These are phyloP conservation scores for Trichosporon faecale DNA, from an alignment of 1,284 basidiomycete species.

Conservation along the genomic window DNA sequence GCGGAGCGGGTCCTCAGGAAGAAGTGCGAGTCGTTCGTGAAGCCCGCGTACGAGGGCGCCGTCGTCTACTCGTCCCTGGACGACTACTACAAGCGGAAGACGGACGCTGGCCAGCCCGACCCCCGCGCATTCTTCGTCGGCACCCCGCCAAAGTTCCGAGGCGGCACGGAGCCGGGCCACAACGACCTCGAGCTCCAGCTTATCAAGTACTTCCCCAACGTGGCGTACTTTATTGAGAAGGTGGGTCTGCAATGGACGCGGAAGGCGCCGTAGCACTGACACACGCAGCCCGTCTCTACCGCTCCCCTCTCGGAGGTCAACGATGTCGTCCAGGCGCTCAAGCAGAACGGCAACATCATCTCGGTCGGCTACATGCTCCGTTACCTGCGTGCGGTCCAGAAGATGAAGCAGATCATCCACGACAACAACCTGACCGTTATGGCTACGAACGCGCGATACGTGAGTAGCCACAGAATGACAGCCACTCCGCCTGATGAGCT, in stretches of 20 bases:
- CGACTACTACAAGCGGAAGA: constrained; percentile 71
- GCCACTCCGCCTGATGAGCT: too few species aligned
- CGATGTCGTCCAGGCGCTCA: constrained; percentile 67
- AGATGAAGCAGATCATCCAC: constrained; percentile 95
- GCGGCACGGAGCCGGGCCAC: constrained; percentile 68
- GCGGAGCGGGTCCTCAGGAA: constrained; percentile 75
- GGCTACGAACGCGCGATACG: constrained; percentile 90
- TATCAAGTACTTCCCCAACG: constrained; percentile 81
- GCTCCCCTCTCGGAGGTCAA: constrained; percentile 61
- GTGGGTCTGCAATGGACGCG: neutral
- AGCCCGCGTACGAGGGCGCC: constrained; percentile 90
- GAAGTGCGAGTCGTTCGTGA: constrained; percentile 92
- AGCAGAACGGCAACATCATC: constrained; percentile 70
- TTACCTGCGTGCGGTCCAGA: constrained; percentile 93
- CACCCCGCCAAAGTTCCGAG: constrained; percentile 89
- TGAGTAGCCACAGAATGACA: too few species aligned
- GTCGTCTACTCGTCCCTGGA: constrained; percentile 82
- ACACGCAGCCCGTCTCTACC: constrained; percentile 67
- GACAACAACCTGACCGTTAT: constrained; percentile 94
- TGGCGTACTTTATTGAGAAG: constrained; percentile 93
- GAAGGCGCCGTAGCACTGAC: neutral
- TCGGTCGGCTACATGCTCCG: constrained; percentile 91
- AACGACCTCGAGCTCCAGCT: constrained; percentile 83
- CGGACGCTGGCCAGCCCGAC: constrained; percentile 22
- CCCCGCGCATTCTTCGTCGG: constrained; percentile 76